These are phyloP conservation scores for Paramecium primaurelia DNA, from an alignment of 73 alveolate genomes.

Conservation along the genomic window DNA sequence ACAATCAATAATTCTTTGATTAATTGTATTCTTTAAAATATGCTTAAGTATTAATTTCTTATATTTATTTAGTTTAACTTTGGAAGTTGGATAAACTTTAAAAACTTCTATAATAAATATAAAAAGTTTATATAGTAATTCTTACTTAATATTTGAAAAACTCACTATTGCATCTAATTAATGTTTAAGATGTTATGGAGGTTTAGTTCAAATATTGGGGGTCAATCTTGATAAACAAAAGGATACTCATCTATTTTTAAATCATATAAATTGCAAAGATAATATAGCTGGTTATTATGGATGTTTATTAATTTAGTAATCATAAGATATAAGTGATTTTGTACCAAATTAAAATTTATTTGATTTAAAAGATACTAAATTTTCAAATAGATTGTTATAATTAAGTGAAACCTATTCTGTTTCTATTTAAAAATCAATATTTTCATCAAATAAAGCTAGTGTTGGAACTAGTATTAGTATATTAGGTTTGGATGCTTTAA, in stretches of 20 bases:
- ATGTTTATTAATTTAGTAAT: neutral
- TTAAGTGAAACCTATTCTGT: neutral
- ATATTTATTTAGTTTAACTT: neutral
- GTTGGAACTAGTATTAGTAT: neutral
- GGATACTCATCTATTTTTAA: neutral
- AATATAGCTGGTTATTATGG: conserved; percentile 1
- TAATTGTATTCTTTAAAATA: neutral
- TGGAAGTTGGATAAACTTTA: neutral
- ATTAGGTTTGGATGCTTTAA: neutral
- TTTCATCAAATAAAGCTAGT: neutral
- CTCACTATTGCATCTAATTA: neutral
- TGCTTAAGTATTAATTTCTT: neutral
- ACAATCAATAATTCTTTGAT: neutral
- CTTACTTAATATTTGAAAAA: neutral
- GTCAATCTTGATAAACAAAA: neutral
- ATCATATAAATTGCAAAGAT: neutral
- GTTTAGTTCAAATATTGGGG: neutral
- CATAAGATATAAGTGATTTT: neutral
- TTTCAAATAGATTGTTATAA: neutral
- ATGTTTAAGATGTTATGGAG: conserved; percentile 22
- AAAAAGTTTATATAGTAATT: neutral
- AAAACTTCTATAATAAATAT: neutral
- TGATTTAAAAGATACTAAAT: neutral
- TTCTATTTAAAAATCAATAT: neutral
- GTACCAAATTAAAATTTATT: neutral